These are phyloP conservation scores for Camillea tinctor DNA, from an alignment of 2,329 filamentous ascomycete genomes.

Conservation along the genomic window DNA sequence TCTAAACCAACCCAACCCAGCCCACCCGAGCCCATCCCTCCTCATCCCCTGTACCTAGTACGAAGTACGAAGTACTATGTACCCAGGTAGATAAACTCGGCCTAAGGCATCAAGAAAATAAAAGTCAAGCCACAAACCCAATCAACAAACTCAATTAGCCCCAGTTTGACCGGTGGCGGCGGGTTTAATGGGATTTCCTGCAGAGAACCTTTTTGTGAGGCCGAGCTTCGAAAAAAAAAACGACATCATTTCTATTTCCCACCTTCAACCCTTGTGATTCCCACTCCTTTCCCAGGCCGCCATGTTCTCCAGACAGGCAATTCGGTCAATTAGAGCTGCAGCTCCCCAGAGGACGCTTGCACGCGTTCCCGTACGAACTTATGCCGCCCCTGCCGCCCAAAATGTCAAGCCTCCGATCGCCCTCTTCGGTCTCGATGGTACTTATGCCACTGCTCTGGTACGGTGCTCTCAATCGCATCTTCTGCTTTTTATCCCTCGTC, in stretches of 20 bases:
- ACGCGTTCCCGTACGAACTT: conserved; percentile 67
- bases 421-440: conserved; percentile 94
- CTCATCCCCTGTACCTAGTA: too few relatives aligned
- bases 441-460: conserved; percentile 98
- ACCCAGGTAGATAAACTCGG: too few relatives aligned
- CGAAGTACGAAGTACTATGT: too few relatives aligned
- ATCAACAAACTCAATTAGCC: conserved; percentile 22
- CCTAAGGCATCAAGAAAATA: background rate
- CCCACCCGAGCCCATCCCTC: too few relatives aligned
- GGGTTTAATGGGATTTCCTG: conserved; percentile 26
- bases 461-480: conserved; percentile 37
- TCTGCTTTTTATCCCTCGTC: conserved; percentile 11
- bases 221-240: conserved; percentile 26
- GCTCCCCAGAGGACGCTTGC: conserved; percentile 60
- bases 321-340: conserved; percentile 56
- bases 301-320: conserved; percentile 61
- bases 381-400: conserved; percentile 65
- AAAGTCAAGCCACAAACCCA: background rate
- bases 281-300: conserved; percentile 25
- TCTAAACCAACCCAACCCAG: too few relatives aligned
- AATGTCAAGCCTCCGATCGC: conserved; percentile 81
- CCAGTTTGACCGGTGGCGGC: too few relatives aligned
- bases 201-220: conserved; percentile 26
- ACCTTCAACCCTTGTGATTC: conserved; percentile 14
- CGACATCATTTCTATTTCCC: conserved; percentile 22